Evolutionary conservation across 176 grass and related monocot genomes (phyloP).

Genomic region (Carex scoparia): DNA sequence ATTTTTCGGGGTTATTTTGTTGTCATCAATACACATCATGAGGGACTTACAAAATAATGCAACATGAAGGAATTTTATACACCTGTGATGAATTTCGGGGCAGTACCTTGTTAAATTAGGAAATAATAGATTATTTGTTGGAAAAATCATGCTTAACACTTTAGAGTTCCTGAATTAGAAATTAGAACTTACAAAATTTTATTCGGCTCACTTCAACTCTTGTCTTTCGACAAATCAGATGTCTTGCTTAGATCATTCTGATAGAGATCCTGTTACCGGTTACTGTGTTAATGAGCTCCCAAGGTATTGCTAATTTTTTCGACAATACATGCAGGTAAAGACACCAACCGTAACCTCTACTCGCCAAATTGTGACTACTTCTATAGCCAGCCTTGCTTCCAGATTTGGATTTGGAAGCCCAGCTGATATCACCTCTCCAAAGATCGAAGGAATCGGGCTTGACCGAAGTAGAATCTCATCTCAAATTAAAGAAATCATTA

Average conservation of each 20-base stretch:
- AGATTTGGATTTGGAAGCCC: constrained; percentile 8
- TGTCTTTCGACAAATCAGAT: background rate
- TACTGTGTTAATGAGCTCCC: background rate
- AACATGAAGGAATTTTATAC: background rate
- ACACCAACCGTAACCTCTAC: background rate
- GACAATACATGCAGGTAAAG: constrained; percentile 4
- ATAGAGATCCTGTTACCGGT: background rate
- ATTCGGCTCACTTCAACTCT: background rate
- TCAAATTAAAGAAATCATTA: constrained; percentile 25
- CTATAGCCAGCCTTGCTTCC: constrained; percentile 2
- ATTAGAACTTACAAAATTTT: background rate
- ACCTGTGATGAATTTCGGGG: background rate
- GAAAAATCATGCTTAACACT: background rate
- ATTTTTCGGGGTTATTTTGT: background rate
- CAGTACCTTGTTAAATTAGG: background rate
- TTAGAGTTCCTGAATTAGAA: background rate
- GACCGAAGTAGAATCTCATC: background rate
- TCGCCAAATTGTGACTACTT: constrained; percentile 13
- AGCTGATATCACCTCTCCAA: background rate
- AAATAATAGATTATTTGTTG: background rate
- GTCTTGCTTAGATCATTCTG: background rate
- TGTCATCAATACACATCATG: background rate
- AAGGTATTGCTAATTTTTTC: background rate
- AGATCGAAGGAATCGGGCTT: constrained; percentile 1
- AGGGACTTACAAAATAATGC: background rate